Conservation (phyloP, 1,284 basidiomycete species). For the Ceratobasidium sp. region DNA sequence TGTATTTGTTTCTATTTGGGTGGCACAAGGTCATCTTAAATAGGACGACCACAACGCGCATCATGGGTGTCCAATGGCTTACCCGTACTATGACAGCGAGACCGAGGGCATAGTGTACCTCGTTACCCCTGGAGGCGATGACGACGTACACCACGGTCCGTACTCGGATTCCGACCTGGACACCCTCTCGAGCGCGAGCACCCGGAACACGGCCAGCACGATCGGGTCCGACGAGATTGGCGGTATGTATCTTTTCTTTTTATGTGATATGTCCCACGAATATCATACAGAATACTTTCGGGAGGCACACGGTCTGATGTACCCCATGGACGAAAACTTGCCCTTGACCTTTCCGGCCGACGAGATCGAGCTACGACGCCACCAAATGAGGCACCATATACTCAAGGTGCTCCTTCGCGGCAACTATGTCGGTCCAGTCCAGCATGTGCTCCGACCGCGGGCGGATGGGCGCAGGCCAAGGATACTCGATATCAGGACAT, state of each 20-base stretch:
- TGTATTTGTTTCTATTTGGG: too few relatives aligned
- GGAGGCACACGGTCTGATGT: slow-evolving; percentile 18
- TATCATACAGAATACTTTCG: slow-evolving; percentile 19
- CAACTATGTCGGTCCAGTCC: slow-evolving; percentile 26
- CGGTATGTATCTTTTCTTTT: slow-evolving; percentile 1
- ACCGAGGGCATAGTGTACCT: slow-evolving; percentile 21
- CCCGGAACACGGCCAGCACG: slow-evolving; percentile 9
- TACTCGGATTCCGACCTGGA: slow-evolving; percentile 27
- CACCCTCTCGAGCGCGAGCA: slow-evolving; percentile 22
- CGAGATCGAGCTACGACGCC: slow-evolving; percentile 19
- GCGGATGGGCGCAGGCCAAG: slow-evolving; percentile 24
- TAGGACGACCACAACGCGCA: background rate
- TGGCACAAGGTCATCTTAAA: background rate
- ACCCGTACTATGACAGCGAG: slow-evolving; percentile 13
- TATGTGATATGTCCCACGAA: too few relatives aligned
- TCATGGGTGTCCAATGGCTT: background rate
- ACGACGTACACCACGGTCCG: background rate
- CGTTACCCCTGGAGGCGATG: slow-evolving; percentile 1
- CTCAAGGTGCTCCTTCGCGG: slow-evolving; percentile 27
- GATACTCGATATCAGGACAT: slow-evolving; percentile 34
- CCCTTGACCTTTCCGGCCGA: slow-evolving; percentile 23
- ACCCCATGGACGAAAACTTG: slow-evolving; percentile 30
- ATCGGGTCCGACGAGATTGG: slow-evolving; percentile 27
- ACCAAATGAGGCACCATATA: slow-evolving; percentile 27
- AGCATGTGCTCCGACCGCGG: slow-evolving; percentile 27